Base-by-base conservation (phyloP, 192 early-diverging fungal species). In the Dissophora ornata region DNA sequence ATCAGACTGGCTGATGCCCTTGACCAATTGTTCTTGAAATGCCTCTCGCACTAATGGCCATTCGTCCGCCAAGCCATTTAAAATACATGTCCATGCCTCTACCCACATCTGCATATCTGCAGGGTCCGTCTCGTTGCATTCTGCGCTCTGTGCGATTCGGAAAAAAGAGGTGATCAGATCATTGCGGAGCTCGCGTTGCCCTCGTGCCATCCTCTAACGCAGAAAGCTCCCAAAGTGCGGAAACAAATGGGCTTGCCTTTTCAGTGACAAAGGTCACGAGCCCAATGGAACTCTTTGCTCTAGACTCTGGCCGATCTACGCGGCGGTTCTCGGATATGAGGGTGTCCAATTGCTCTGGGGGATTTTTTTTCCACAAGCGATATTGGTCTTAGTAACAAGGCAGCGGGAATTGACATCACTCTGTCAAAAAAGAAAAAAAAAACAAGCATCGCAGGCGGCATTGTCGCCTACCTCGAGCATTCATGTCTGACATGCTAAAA, bases 11-110 rank as follows among this genome's bases (percentile, higher is more conserved):
- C 26, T 28, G 13, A 57, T 38, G 2, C 36, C 41, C 12, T 50
- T 44, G 18, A 21, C 16, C 24, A 71, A 22, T 32, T 58, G 69
- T 29, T 71, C 69, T 44, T 45, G 53, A 26, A 71, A 71, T 1
- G 69, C 61, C 13, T 71, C 69, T 25, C 55, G 34, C 24, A 71
- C 69, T 19, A 71, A 53, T 3, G 61, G 69, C 69, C 69, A 71
- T 1, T 71, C 54, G 16, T 71, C 69, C 1, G 33, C 34, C 26
- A 71, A 29, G 11, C 69, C 55, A 21, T 30, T 13, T 19, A 51
- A 10, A 18, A 71, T 64, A 2, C 53, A 54, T 10, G 34, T 25
- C 60, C 69, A 71, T 45, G 61, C 53, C 16, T 51, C 46, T 51
- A 15, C 19, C 41, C 62, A 54, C 16, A 33, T 55, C 28, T 0